These are phyloP conservation scores for Ogataea wickerhamii DNA, from an alignment of 805 yeast genomes.

Conservation along the genomic window DNA sequence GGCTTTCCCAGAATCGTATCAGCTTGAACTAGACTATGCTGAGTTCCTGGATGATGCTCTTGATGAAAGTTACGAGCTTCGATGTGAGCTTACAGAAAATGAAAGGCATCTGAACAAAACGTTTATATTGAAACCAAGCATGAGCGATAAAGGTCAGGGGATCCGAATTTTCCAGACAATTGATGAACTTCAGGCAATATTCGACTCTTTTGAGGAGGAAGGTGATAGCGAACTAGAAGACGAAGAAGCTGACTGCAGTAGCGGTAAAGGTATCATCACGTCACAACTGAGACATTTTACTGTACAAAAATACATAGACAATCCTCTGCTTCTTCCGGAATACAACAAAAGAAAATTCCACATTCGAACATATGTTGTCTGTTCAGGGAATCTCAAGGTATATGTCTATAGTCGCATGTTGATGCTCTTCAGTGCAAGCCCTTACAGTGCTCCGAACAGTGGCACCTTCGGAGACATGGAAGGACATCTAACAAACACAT, in stretches of 20 bases:
- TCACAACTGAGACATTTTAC: constrained; percentile 89
- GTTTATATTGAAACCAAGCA: constrained; percentile 93
- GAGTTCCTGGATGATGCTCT: constrained; percentile 92
- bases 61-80: constrained; percentile 86
- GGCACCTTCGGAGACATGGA: constrained; percentile 41
- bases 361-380: constrained; percentile 76
- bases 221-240: constrained; percentile 42
- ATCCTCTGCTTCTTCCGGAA: constrained; percentile 61
- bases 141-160: constrained; percentile 98
- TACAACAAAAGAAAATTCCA: constrained; percentile 80
- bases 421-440: constrained; percentile 68
- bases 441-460: constrained; percentile 38
- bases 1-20: constrained; percentile 72
- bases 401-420: constrained; percentile 78
- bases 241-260: constrained; percentile 41
- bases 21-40: constrained; percentile 89
- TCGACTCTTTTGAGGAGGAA: constrained; percentile 82
- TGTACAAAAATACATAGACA: constrained; percentile 72
- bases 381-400: constrained; percentile 70
- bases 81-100: constrained; percentile 67
- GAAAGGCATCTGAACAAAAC: constrained; percentile 38
- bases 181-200: constrained; percentile 76
- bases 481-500: constrained; percentile 92
- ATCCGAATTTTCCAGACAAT: constrained; percentile 76
- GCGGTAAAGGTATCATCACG: constrained; percentile 62